phyloP scores from a whole-genome alignment of 441 rosid species.

The Metrosideros polymorpha region DNA sequence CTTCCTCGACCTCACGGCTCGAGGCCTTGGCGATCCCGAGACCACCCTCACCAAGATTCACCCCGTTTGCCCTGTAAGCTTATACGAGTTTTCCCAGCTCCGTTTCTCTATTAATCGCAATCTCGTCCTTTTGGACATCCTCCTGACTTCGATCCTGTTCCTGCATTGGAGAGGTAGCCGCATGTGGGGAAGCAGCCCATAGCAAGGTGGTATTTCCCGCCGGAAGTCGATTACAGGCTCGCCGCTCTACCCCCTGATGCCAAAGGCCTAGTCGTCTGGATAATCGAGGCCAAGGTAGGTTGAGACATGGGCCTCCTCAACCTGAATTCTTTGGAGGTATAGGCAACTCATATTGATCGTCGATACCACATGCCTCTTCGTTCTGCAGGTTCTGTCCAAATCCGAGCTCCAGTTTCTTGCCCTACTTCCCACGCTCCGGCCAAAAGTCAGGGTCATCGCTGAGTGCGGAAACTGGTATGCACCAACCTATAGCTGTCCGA shows the following conservation, averaged over 20 bases:
- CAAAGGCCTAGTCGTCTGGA: conserved; percentile 83
- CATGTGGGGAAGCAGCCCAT: conserved; percentile 93
- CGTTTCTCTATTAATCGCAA: background rate
- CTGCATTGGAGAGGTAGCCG: conserved; percentile 24
- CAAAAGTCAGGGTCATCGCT: conserved; percentile 74
- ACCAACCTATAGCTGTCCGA: background rate
- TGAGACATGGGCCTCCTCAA: background rate
- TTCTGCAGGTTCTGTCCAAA: conserved; percentile 63
- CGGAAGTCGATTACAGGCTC: conserved; percentile 82
- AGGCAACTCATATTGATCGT: background rate
- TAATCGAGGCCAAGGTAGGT: conserved; percentile 80
- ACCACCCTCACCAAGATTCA: conserved; percentile 74
- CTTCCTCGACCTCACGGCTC: conserved; percentile 84
- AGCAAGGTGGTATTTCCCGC: conserved; percentile 93
- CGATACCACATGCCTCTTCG: too few relatives aligned
- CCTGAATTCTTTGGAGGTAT: background rate
- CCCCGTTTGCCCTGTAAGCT: conserved; percentile 79
- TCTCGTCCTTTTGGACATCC: background rate
- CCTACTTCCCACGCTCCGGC: conserved; percentile 75
- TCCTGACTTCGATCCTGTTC: background rate
- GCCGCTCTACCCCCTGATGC: conserved; percentile 62
- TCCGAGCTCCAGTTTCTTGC: conserved; percentile 84
- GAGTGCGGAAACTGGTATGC: conserved; percentile 81
- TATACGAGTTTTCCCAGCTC: background rate
- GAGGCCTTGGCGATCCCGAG: conserved; percentile 95